Evolutionary conservation across 164 flowering plant species (phyloP), one percentile per base, ranked within the genome.

Genomic region (Annona cherimola): DNA sequence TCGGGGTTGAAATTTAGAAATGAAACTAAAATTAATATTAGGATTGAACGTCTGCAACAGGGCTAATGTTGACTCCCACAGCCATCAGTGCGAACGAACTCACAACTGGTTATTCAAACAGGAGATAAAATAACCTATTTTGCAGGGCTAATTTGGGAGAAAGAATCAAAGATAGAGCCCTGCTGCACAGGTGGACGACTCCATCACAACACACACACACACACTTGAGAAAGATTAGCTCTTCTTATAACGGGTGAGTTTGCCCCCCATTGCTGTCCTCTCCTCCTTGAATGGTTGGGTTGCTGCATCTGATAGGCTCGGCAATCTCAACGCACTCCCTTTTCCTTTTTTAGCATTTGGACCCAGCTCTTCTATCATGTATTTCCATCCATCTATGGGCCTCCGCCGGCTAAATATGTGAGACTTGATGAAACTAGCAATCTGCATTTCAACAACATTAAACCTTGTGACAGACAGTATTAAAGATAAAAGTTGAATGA

Each of bases 361-460:
- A 35, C 99, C 98, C 46, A 96, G 71, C 80, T 82, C 95, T 79
- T 96, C 99, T 73, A 96, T 93, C 99, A 96, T 96, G 87, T 93
- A 92, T 60, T 88, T 93, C 99, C 99, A 96, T 44, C 99, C 99
- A 77, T 96, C 98, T 45, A 96, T 85, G 9, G 99, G 97, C 79
- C 98, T 83, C 79, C 97, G 84, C 72, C 97, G 84, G 79, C 99
- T 96, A 84, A 96, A 96, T 84, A 96, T 96, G 80, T 92, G 98
- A 8, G 88, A 85, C 78, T 93, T 96, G 74, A 96, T 87, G 73
- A 96, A 96, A 70, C 97, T 91, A 14, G 96, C 99, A 67, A 96
- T 90, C 98, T 96, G 91, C 84, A 79, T 1, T 26, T 18, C 62
- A 26, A 26, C 68, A 40, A 35, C 18, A 19, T 18, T 54, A n/a